phyloP scores from a whole-genome alignment of 805 yeast species.

The Saturnispora sekii region DNA sequence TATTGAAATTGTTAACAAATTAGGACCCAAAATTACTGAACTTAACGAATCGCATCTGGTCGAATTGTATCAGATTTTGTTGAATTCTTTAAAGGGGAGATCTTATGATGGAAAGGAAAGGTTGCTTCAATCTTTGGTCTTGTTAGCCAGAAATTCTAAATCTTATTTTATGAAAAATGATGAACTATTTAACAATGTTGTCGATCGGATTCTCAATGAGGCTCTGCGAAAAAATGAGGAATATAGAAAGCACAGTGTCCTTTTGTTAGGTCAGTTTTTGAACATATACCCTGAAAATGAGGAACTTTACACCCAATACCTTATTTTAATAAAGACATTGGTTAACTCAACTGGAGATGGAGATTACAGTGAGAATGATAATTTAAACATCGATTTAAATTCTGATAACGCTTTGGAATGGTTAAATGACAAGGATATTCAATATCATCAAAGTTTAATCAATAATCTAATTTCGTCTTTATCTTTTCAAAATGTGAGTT shows the following conservation, averaged over 20 bases:
- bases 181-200: slow-evolving; percentile 30
- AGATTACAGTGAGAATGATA: slow-evolving; percentile 31
- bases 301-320: slow-evolving; percentile 30
- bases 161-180: slow-evolving; percentile 23
- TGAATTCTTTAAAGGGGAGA: slow-evolving; percentile 62
- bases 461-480: slow-evolving; percentile 9
- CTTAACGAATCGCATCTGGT: slow-evolving; percentile 15
- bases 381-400: background rate
- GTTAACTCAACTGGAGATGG: slow-evolving; percentile 18
- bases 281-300: slow-evolving; percentile 20
- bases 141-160: slow-evolving; percentile 40
- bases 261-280: slow-evolving; percentile 41
- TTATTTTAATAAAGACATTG: slow-evolving; percentile 22
- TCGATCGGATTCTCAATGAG: slow-evolving; percentile 44
- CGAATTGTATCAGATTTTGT: slow-evolving; percentile 41
- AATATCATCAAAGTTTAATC: slow-evolving; percentile 2
- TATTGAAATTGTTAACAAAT: slow-evolving; percentile 43
- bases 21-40: slow-evolving; percentile 25
- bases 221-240: slow-evolving; percentile 54
- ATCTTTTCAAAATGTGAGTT: background rate
- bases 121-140: slow-evolving; percentile 60
- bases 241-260: slow-evolving; percentile 51
- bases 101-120: slow-evolving; percentile 85
- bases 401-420: too few species aligned
- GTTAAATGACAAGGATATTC: background rate